Evolutionary conservation across 345 rosid genomes (phyloP), one percentile per base, ranked within the genome.

Genomic region (Euphorbia lathyris): DNA sequence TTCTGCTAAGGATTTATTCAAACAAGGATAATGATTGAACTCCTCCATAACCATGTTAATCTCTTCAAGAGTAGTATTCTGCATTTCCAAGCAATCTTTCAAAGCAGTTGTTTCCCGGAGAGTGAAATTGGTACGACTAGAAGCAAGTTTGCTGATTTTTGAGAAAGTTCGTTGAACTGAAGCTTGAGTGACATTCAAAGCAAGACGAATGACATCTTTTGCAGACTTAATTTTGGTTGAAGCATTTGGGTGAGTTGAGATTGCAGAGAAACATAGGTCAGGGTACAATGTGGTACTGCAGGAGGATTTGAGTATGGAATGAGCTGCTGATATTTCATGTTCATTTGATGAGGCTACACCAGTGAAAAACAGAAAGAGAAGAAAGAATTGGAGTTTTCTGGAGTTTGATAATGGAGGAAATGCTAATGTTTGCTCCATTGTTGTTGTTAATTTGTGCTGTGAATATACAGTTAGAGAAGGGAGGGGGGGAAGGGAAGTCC

Each of bases 201-300:
- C 75, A 48, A 75, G 53, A 30, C 73, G 78, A 8, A 92, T 87
- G 34, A 88, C 94, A 58, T 88, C 92, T 72, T 78, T 84, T 1
- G 75, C 77, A 58, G 69, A 80, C 66, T 76, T 84, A 16, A 87
- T 72, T 59, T 80, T 69, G 58, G 38, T 40, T 26, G 75, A 32
- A 7, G 76, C 65, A 1, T 69, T 69, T 2, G 83, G 75, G 13
- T 68, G 53, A 17, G 77, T 23, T 8, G 81, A 76, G 65, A 88
- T 29, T 11, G 86, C 65, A 0, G 91, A 91, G 80, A 83, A 58
- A 81, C 96, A 91, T 1, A 87, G 79, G 22, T 82, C 81, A 5
- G 85, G 93, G 79, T 85, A 82, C 17, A 79, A 80, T 7, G 93
- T 80, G 59, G 76, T 67, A 63, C 90, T 77, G 68, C 96, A 89